Conservation (phyloP, 345 rosid species). For the Toxicodendron radicans region DNA sequence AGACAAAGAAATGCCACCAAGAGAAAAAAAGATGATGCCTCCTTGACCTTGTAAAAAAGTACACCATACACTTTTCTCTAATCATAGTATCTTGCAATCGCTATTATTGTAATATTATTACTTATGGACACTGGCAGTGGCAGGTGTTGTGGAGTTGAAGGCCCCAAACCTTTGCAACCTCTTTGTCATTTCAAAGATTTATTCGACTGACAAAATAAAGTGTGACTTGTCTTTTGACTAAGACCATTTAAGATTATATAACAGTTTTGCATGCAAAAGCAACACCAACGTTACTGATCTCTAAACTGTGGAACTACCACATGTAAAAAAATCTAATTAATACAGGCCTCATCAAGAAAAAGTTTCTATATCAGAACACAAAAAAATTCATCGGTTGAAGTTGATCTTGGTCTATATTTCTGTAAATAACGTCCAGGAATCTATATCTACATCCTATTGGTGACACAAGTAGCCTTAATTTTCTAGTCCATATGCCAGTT, state of each 20-base stretch:
- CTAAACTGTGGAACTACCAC: neutral
- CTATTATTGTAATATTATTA: neutral
- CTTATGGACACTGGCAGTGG: too few species aligned
- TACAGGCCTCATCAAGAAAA: neutral
- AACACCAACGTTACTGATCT: too few species aligned
- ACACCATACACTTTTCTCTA: neutral
- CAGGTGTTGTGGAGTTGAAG: too few species aligned
- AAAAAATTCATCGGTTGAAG: neutral
- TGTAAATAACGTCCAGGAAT: neutral
- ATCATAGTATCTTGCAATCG: neutral
- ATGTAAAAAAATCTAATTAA: neutral
- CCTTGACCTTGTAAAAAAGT: neutral
- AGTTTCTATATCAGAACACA: neutral
- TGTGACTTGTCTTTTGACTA: too few species aligned
- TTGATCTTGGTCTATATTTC: neutral
- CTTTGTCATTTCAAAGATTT: too few species aligned
- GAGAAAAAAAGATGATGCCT: neutral
- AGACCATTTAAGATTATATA: too few species aligned
- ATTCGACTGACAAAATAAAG: too few species aligned
- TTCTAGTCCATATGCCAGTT: conserved; percentile 7
- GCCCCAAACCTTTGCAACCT: too few species aligned
- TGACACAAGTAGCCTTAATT: neutral
- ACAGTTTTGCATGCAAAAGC: too few species aligned
- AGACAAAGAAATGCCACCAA: neutral
- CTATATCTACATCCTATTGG: conserved; percentile 9